phyloP scores from a whole-genome alignment of 1,284 basidiomycete genomes.

The Volvariella volvacea region DNA sequence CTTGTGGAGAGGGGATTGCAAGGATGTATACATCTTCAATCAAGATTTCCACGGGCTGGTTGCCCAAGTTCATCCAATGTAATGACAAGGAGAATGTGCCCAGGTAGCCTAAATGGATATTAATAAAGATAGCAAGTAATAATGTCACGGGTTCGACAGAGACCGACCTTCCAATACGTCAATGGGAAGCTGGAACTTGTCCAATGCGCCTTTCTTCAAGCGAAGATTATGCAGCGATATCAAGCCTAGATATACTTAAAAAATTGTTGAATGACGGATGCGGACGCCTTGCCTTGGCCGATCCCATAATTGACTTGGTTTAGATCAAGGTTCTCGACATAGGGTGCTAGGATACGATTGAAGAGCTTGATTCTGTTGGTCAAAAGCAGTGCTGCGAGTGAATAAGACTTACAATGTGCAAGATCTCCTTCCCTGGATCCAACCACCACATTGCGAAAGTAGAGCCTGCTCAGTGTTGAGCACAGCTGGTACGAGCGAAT shows the following conservation, averaged over 20 bases:
- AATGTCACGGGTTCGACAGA: background rate
- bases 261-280: constrained; percentile 3
- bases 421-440: constrained; percentile 71
- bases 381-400: too few relatives aligned
- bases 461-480: background rate
- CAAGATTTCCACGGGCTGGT: constrained; percentile 87
- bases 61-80: constrained; percentile 94
- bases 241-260: constrained; percentile 52
- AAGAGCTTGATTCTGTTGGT: constrained; percentile 49
- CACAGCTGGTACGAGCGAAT: too few relatives aligned
- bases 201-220: constrained; percentile 91
- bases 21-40: constrained; percentile 96
- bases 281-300: constrained; percentile 60
- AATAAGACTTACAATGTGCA: constrained; percentile 54
- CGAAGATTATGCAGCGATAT: constrained; percentile 78
- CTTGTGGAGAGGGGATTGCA: constrained; percentile 77
- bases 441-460: constrained; percentile 64
- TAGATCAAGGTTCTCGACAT: constrained; percentile 95
- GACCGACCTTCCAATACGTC: constrained; percentile 86
- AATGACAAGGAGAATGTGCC: constrained; percentile 90
- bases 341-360: constrained; percentile 90
- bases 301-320: constrained; percentile 95
- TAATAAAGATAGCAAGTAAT: constrained; percentile 1
- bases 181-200: constrained; percentile 94
- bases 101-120: constrained; percentile 62